Percentiles rank a stretch among this genome's conserved stretches.
Conservation (phyloP, 1,284 basidiomycete genomes). For the Earliella scabrosa region DNA sequence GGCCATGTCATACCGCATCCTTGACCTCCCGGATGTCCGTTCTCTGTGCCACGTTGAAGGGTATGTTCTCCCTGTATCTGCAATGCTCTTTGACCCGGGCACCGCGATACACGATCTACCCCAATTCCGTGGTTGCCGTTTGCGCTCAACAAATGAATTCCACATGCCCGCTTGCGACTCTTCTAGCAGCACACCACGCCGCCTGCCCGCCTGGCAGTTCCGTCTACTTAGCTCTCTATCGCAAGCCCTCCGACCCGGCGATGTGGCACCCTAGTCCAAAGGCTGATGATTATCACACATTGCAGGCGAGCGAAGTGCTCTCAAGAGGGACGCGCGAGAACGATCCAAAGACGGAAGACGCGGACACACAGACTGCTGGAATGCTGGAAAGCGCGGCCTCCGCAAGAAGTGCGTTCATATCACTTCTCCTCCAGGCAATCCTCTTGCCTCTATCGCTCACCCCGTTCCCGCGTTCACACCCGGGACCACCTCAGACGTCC, state of each 20-base stretch:
- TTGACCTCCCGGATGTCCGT: conserved; percentile 1
- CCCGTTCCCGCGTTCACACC: neutral
- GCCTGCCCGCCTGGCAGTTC: conserved; percentile 5
- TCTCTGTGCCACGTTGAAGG: conserved; percentile 5
- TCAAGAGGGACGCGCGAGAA: too few species aligned
- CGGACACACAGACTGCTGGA: neutral
- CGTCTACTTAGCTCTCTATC: neutral
- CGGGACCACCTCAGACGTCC: too few species aligned
- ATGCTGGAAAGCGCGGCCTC: conserved; percentile 14
- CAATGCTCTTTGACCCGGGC: neutral
- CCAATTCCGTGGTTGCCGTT: neutral
- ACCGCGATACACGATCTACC: neutral
- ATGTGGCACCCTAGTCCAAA: conserved; percentile 7
- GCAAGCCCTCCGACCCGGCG: conserved; percentile 2
- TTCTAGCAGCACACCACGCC: conserved; percentile 1
- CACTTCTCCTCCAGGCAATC: neutral
- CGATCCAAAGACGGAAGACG: too few species aligned
- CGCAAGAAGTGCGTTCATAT: conserved; percentile 1
- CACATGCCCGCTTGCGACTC: conserved; percentile 4
- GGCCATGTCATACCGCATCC: too few species aligned
- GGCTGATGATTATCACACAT: conserved; percentile 6
- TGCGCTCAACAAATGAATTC: conserved; percentile 5
- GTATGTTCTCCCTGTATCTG: neutral
- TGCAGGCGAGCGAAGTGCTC: neutral
- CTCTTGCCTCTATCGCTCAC: neutral